Base-by-base conservation (phyloP, 2,329 filamentous ascomycete species). In the Epichloe aotearoae region DNA sequence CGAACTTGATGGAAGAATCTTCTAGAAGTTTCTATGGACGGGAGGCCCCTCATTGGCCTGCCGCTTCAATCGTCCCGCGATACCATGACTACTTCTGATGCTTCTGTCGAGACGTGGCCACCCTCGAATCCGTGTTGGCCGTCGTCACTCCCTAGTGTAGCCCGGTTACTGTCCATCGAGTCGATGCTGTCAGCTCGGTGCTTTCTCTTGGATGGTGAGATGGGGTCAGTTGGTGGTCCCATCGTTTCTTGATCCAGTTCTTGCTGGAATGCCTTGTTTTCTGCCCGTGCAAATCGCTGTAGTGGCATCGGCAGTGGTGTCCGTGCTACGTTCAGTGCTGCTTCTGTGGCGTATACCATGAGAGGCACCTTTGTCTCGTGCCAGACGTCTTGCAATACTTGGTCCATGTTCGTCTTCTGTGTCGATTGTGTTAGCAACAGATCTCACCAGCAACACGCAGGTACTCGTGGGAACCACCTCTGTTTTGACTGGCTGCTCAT, bases 301-400 rank as follows among this genome's bases (percentile, higher is more conserved):
- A 67, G 55, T 2, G 59, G 54, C 14, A 65, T 57, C 41, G 74
- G 65, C 15, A 79, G 60, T 11, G 68, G 62, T 3, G 61, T 56
- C 11, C 52, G 60, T 3, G 64, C 58, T 19, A 58, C 54, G 12
- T 64, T 55, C 52, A 77, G 59, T 23, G 75, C 74, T 26, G 65
- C 61, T 53, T 79, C 73, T 4, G 74, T 75, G 20, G 77, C 76
- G 56, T 80, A 80, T 4, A 80, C 63, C 3, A 80, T 58, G 17
- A 77, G 57, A 0, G 72, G 70, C 17, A 64, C 68, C 50, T 72
- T 74, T 8, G 70, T 71, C 46, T 76, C 74, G 7, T 66, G 64
- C 62, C 71, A 74, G 19, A 76, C 68, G 10, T 71, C 68, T 46
- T 66, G 59, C 3, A 76, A 61, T 23, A 77, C 69, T 36, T 68